Percentiles rank a stretch among this genome's conserved stretches.
These are phyloP conservation scores for Zygoascus tannicola DNA, from an alignment of 805 yeast genomes.

Conservation along the genomic window DNA sequence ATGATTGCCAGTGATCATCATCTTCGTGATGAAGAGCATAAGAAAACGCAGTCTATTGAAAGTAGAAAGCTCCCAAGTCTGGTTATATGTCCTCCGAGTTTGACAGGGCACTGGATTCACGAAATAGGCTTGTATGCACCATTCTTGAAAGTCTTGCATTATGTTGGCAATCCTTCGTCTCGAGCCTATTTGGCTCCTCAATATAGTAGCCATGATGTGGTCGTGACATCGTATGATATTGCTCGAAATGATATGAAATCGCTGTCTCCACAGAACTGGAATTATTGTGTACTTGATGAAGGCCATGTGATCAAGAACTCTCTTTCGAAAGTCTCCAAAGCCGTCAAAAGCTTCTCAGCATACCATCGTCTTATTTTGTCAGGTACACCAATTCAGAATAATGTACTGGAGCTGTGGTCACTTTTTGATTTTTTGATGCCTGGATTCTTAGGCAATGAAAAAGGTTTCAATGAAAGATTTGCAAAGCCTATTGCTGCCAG, in stretches of 20 bases:
- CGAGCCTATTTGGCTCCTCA: conserved; percentile 48
- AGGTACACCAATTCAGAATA: conserved; percentile 97
- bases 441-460: conserved; percentile 93
- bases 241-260: conserved; percentile 80
- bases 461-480: conserved; percentile 85
- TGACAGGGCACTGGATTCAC: conserved; percentile 98
- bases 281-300: conserved; percentile 82
- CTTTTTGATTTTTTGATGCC: conserved; percentile 97
- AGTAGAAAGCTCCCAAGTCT: conserved; percentile 71
- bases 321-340: conserved; percentile 73
- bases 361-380: conserved; percentile 86
- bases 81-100: conserved; percentile 91
- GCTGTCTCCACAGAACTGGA: conserved; percentile 56
- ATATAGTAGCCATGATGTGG: conserved; percentile 59
- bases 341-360: conserved; percentile 74
- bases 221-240: conserved; percentile 93
- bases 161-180: conserved; percentile 85
- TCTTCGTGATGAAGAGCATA: conserved; percentile 62
- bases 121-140: conserved; percentile 88
- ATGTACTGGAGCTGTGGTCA: conserved; percentile 95
- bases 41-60: conserved; percentile 51
- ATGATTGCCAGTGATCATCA: conserved; percentile 95
- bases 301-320: conserved; percentile 96
- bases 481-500: conserved; percentile 98
- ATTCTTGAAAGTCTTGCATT: conserved; percentile 67